phyloP scores from a whole-genome alignment of 1,284 basidiomycete species.

The Ceratobasidium sp. region DNA sequence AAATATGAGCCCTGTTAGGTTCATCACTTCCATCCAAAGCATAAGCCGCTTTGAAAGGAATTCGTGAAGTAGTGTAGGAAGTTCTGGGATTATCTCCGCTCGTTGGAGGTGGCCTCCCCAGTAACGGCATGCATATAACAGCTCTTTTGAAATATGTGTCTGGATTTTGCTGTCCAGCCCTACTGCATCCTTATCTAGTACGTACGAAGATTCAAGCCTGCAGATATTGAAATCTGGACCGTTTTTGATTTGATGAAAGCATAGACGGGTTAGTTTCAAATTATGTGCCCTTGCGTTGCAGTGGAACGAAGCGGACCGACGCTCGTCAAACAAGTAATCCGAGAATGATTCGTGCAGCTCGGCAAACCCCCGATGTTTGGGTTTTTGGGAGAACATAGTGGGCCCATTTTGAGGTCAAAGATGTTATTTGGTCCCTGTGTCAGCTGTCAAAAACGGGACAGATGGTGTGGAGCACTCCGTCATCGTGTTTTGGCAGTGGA shows the following conservation, averaged over 20 bases:
- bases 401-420: too few species aligned
- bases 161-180: neutral
- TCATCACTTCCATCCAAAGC: conserved; percentile 8
- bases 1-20: neutral
- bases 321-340: neutral
- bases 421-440: too few species aligned
- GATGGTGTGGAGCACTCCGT: too few species aligned
- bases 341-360: neutral
- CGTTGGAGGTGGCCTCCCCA: neutral
- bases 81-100: neutral
- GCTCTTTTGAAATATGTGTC: neutral
- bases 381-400: too few species aligned
- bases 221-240: neutral
- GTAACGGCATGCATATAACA: neutral
- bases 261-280: neutral
- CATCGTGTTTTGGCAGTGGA: too few species aligned
- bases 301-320: neutral
- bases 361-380: too few species aligned
- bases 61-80: neutral
- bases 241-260: too few species aligned
- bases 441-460: too few species aligned
- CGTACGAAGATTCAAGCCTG: neutral
- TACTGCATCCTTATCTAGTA: neutral
- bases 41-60: neutral
- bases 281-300: neutral